Base-by-base conservation (phyloP, 2,329 filamentous ascomycete genomes). In the Didymella arachidicola region DNA sequence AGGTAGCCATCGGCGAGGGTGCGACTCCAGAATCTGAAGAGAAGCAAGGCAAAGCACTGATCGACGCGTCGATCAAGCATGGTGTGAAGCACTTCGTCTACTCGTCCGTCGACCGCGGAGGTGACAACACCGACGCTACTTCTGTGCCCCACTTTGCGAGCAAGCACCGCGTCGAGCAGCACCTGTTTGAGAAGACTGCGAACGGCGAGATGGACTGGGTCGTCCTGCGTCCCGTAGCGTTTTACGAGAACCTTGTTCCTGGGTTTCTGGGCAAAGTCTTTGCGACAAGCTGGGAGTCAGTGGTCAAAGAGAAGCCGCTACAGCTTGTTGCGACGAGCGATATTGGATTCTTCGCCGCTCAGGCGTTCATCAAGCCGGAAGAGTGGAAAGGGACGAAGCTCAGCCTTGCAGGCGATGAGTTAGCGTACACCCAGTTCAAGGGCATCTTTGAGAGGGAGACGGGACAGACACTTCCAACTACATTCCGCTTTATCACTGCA, bases 151-250 rank as follows among this genome's bases (percentile, higher is more conserved):
- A 90, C 68, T 89, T 90, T 68, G 79, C 79, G 57, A 80, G 72
- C 66, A 90, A 90, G 71, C 80, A 85, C 68, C 74, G 81, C 10
- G 84, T 89, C 63, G 87, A 90, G 73, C 75, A 83, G 52, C 79
- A 89, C 59, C 81, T 90, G 10, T 75, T 82, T 19, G 39, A 44
- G n/a, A 57, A 53, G 11, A 30, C 56, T 5, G 19, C n/a, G 10
- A 74, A 80, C 16, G 72, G 69, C 8, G 71, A 72, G 5, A 85
- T 87, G 83, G 74, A 70, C 4, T 89, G 83, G 80, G 87, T 84
- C 0, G 81, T 89, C 26, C 76, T 89, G 0, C 82, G 86, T 2
- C 87, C 87, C 0, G 81, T 83, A 0, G 83, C 82, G 1, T 89
- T 89, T 72, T 82, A 85, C 72, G 86, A 89, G 18, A 86, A 87